Conservation (phyloP, 2,329 filamentous ascomycete species). For the Cytospora paraplurivora region DNA sequence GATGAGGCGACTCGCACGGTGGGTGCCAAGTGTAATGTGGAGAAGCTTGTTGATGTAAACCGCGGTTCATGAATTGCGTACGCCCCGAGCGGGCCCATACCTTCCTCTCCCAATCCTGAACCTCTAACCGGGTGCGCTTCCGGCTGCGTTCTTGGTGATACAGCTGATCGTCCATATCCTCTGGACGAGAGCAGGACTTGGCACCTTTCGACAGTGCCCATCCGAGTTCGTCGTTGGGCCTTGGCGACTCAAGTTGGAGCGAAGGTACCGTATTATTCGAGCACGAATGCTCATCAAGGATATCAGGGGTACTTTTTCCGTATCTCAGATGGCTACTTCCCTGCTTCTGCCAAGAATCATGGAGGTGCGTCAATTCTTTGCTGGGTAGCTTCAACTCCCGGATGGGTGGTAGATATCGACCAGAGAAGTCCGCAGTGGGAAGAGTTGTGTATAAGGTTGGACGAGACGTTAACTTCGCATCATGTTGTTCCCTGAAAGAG, state of each 20-base stretch:
- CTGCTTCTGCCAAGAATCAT: background rate
- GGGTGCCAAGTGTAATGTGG: background rate
- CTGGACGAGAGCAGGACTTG: background rate
- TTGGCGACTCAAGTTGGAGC: too few species aligned
- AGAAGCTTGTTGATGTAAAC: background rate
- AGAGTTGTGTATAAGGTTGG: background rate
- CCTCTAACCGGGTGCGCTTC: background rate
- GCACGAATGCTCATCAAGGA: background rate
- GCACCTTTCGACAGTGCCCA: background rate
- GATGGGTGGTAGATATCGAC: slow-evolving; percentile 11
- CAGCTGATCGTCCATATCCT: background rate
- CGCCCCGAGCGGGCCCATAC: background rate
- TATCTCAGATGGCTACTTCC: background rate
- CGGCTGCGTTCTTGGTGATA: background rate
- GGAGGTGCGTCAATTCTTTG: background rate
- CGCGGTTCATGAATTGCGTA: background rate
- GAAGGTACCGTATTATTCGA: background rate
- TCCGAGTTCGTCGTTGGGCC: background rate
- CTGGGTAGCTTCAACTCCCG: background rate
- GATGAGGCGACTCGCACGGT: background rate
- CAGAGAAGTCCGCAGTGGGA: background rate
- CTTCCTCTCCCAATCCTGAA: background rate
- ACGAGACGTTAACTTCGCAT: background rate
- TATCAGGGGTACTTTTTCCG: background rate
- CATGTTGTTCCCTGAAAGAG: background rate